These are phyloP conservation scores for Magnusiomyces clavatus DNA, from an alignment of 1,139 yeast genomes.

Conservation along the genomic window DNA sequence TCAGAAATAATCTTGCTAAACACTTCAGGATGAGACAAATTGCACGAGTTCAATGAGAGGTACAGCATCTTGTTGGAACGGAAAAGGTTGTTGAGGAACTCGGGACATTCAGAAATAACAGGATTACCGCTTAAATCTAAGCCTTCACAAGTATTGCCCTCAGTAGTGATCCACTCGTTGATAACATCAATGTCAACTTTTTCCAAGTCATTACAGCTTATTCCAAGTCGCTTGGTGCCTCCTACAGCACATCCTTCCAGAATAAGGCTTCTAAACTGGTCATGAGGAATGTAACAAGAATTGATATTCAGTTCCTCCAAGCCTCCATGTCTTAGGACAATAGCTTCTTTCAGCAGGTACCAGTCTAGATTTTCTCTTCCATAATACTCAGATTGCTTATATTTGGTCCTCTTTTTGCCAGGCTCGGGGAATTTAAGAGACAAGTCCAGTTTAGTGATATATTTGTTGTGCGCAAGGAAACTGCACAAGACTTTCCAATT, in stretches of 20 bases:
- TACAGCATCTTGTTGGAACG: slow-evolving; percentile 33
- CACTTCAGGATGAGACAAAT: slow-evolving; percentile 46
- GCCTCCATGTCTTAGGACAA: slow-evolving; percentile 51
- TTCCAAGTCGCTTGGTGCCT: slow-evolving; percentile 62
- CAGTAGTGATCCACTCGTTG: slow-evolving; percentile 53
- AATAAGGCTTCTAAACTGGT: slow-evolving; percentile 41
- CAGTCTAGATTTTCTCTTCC: slow-evolving; percentile 69
- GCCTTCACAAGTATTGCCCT: slow-evolving; percentile 57
- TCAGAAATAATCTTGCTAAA: slow-evolving; percentile 45
- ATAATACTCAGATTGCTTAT: slow-evolving; percentile 21
- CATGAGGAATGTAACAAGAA: slow-evolving; percentile 61
- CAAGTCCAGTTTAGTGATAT: slow-evolving; percentile 56
- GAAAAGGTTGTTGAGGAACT: slow-evolving; percentile 4
- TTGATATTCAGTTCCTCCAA: slow-evolving; percentile 76
- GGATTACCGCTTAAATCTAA: slow-evolving; percentile 82
- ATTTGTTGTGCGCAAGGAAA: slow-evolving; percentile 51
- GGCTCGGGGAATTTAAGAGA: slow-evolving; percentile 10
- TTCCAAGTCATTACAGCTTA: slow-evolving; percentile 65
- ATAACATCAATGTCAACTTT: slow-evolving; percentile 48
- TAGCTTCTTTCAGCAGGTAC: slow-evolving; percentile 55
- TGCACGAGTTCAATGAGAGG: slow-evolving; percentile 65
- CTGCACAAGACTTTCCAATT: slow-evolving; percentile 77
- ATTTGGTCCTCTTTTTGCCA: slow-evolving; percentile 11
- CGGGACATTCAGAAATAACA: slow-evolving; percentile 13
- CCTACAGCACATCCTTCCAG: slow-evolving; percentile 42